Evolutionary conservation across 768 basidiomycete genomes (phyloP).

Genomic region (Tremella fuciformis): DNA sequence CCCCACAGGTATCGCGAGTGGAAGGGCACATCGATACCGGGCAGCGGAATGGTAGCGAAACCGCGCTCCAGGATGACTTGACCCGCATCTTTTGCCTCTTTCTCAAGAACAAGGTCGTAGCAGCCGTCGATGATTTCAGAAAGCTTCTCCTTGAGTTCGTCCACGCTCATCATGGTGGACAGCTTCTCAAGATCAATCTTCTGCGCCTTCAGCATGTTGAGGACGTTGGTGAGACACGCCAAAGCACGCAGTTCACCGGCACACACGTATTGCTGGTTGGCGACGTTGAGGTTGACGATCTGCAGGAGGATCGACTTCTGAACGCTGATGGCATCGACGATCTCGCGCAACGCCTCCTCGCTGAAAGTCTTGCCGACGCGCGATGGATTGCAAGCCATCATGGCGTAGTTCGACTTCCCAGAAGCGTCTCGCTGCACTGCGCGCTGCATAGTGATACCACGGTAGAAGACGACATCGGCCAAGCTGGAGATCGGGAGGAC

Average conservation of each 20-base stretch:
- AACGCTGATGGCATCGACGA: slow-evolving; percentile 83
- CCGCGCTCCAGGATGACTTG: slow-evolving; percentile 94
- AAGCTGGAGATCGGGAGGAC: slow-evolving; percentile 91
- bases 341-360: slow-evolving; percentile 91
- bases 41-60: slow-evolving; percentile 89
- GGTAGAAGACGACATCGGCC: slow-evolving; percentile 98
- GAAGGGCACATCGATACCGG: slow-evolving; percentile 99
- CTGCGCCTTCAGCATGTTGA: slow-evolving; percentile 94
- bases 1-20: slow-evolving; percentile 99
- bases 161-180: slow-evolving; percentile 79
- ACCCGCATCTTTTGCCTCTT: slow-evolving; percentile 70
- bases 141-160: slow-evolving; percentile 95
- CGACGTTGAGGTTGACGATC: slow-evolving; percentile 81
- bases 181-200: slow-evolving; percentile 85
- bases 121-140: slow-evolving; percentile 83
- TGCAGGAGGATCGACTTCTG: slow-evolving; percentile 80
- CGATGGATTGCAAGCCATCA: slow-evolving; percentile 99
- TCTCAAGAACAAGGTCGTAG: slow-evolving; percentile 69
- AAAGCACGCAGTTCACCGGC: slow-evolving; percentile 92
- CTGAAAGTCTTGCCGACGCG: slow-evolving; percentile 92
- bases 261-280: slow-evolving; percentile 99
- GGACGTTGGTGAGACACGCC: slow-evolving; percentile 89
- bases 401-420: slow-evolving; percentile 93
- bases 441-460: slow-evolving; percentile 99
- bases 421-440: slow-evolving; percentile 92